Conservation (phyloP, 768 basidiomycete species). For the Russula sp. region DNA sequence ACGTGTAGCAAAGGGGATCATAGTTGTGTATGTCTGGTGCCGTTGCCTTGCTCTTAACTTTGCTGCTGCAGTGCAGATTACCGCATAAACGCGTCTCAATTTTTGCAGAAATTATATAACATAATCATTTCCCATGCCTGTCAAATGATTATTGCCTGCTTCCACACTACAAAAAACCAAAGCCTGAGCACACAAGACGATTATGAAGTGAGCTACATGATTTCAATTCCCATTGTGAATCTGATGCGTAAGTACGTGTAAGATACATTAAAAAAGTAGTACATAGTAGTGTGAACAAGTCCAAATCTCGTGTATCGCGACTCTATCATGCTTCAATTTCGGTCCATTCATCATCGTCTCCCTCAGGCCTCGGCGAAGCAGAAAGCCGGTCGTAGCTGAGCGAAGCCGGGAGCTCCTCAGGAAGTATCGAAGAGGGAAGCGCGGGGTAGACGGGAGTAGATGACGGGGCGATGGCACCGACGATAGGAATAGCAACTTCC, state of each 20-base stretch:
- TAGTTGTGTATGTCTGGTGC: conserved; percentile 13
- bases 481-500: neutral
- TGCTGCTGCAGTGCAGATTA: too few species aligned
- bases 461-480: neutral
- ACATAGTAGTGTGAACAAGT: neutral
- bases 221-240: too few species aligned
- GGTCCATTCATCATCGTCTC: conserved; percentile 3
- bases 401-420: neutral
- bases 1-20: conserved; percentile 32
- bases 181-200: too few species aligned
- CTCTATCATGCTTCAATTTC: conserved; percentile 2
- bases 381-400: neutral
- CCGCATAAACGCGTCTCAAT: neutral
- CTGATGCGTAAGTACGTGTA: neutral
- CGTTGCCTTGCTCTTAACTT: neutral
- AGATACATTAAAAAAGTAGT: neutral
- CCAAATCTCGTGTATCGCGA: too few species aligned
- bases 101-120: neutral
- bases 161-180: too few species aligned
- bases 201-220: too few species aligned
- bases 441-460: conserved; percentile 3
- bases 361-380: neutral
- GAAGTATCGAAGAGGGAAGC: neutral
- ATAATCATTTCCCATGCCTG: conserved; percentile 10
- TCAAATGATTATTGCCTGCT: too few species aligned